phyloP scores from a whole-genome alignment of 2,329 filamentous ascomycete species.

The Calonectria hawksworthii region DNA sequence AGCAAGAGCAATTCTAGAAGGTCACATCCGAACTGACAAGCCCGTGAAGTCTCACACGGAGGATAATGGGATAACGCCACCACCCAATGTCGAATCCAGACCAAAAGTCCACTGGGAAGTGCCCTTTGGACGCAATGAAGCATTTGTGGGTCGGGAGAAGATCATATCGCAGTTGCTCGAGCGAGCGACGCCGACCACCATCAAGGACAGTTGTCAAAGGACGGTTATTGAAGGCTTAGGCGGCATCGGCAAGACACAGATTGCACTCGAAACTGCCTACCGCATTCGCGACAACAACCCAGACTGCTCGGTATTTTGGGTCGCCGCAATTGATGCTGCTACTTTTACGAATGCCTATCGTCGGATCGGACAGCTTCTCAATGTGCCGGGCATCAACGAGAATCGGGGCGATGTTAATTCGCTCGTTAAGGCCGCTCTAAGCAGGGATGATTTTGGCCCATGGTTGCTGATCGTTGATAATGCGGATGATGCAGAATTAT shows the following conservation, averaged over 20 bases:
- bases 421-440: slow-evolving; percentile 53
- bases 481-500: slow-evolving; percentile 54
- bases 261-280: slow-evolving; percentile 53
- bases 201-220: slow-evolving; percentile 4
- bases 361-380: slow-evolving; percentile 48
- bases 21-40: background rate
- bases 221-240: slow-evolving; percentile 47
- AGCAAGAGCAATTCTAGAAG: background rate
- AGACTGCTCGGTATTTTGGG: slow-evolving; percentile 58
- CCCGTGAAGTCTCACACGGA: background rate
- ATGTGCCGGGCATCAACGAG: slow-evolving; percentile 48
- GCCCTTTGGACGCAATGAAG: slow-evolving; percentile 42
- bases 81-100: no score
- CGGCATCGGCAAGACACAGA: slow-evolving; percentile 56
- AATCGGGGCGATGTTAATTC: slow-evolving; percentile 51
- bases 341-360: slow-evolving; percentile 53
- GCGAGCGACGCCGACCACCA: background rate
- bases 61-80: background rate
- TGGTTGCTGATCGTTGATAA: slow-evolving; percentile 64
- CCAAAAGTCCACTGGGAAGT: slow-evolving; percentile 20
- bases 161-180: slow-evolving; percentile 24
- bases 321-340: slow-evolving; percentile 46
- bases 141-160: slow-evolving; percentile 43
- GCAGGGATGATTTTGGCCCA: slow-evolving; percentile 34
- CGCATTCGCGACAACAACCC: slow-evolving; percentile 40